Evolutionary conservation across 768 basidiomycete species (phyloP).

Genomic region (Suillus plorans): DNA sequence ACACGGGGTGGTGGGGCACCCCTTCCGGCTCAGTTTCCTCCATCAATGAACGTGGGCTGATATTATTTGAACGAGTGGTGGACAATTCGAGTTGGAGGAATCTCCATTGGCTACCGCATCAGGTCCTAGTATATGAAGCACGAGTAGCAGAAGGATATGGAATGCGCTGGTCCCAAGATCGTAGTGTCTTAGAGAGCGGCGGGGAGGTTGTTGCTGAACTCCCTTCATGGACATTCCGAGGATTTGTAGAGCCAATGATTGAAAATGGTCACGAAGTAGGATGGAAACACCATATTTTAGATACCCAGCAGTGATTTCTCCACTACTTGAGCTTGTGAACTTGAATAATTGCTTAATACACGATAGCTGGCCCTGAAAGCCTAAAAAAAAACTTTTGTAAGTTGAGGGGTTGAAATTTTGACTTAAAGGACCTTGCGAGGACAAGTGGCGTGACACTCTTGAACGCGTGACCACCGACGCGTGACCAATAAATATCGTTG

Average conservation of each 20-base stretch:
- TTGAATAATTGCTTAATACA: neutral
- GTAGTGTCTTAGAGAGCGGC: slow-evolving; percentile 18
- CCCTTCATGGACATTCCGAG: slow-evolving; percentile 54
- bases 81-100: slow-evolving; percentile 58
- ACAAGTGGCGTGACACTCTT: neutral
- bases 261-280: slow-evolving; percentile 62
- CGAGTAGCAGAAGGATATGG: slow-evolving; percentile 62
- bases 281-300: slow-evolving; percentile 48
- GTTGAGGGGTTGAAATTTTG: no score
- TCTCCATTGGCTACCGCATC: slow-evolving; percentile 65
- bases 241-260: slow-evolving; percentile 70
- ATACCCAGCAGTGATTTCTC: neutral
- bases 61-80: slow-evolving; percentile 54
- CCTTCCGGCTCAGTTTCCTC: slow-evolving; percentile 51
- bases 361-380: neutral
- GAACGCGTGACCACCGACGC: slow-evolving; percentile 27
- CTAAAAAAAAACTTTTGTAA: neutral
- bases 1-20: slow-evolving; percentile 58
- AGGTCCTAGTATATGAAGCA: slow-evolving; percentile 60
- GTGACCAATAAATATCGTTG: slow-evolving; percentile 19
- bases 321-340: neutral
- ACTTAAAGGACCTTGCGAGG: neutral
- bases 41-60: slow-evolving; percentile 53
- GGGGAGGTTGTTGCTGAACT: slow-evolving; percentile 4
- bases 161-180: slow-evolving; percentile 64